These are phyloP conservation scores for Petunia hybrid DNA, from an alignment of 305 asterid genomes.

Conservation along the genomic window DNA sequence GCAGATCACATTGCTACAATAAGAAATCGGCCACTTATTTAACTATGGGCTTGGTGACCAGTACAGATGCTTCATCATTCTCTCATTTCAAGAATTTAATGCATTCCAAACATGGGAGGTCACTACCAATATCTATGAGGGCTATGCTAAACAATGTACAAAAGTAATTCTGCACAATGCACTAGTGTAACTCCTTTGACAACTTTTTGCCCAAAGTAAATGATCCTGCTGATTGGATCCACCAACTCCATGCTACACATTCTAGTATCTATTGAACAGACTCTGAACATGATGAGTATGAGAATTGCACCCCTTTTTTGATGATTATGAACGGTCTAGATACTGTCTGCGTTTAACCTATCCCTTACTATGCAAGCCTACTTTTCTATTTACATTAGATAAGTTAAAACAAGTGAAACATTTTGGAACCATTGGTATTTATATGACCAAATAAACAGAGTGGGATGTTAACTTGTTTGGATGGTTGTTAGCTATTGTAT, in stretches of 20 bases:
- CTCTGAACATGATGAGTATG: background rate
- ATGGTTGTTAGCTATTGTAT: no score
- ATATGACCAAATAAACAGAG: background rate
- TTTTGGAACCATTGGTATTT: background rate
- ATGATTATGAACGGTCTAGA: background rate
- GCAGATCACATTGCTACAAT: background rate
- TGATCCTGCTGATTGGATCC: background rate
- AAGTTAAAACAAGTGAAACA: background rate
- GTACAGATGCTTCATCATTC: background rate
- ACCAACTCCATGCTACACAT: background rate
- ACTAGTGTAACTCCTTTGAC: background rate
- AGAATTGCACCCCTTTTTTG: background rate
- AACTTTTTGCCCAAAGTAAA: background rate
- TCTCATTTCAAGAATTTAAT: background rate
- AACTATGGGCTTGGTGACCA: background rate
- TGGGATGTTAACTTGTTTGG: no score
- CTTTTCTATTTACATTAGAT: background rate
- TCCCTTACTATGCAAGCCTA: no score
- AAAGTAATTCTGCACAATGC: background rate
- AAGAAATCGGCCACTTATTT: background rate
- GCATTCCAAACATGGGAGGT: background rate
- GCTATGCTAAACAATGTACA: background rate
- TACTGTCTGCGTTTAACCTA: background rate
- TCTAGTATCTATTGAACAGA: background rate
- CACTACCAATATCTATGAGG: background rate